A percentile compares a stretch with the other conserved stretches of the same genome.
Conservation (phyloP, 2,329 filamentous ascomycete genomes). For the Aspergillus clavatus region DNA sequence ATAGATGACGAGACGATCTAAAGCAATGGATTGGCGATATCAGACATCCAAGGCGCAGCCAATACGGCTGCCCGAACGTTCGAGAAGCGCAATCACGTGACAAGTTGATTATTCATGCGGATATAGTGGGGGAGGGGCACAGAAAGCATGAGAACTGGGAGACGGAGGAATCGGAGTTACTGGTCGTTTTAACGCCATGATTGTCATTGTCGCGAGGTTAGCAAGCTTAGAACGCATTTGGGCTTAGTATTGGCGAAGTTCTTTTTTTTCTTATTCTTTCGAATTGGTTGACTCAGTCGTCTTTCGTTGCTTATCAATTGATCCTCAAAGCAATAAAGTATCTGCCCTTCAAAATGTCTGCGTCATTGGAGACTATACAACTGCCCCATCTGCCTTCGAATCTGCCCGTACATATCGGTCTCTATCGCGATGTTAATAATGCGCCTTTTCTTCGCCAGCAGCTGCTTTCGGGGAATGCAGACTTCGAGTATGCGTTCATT, state of each 20-base stretch:
- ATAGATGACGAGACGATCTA: conserved; percentile 18
- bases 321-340: background rate
- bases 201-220: background rate
- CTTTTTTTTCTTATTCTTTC: too few species aligned
- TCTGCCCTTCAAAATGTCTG: conserved; percentile 22
- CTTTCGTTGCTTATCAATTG: background rate
- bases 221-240: background rate
- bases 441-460: conserved; percentile 73
- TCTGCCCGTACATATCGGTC: conserved; percentile 64
- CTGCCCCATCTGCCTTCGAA: conserved; percentile 70
- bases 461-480: conserved; percentile 74
- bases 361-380: conserved; percentile 58
- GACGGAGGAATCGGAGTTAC: background rate
- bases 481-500: conserved; percentile 90
- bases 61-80: conserved; percentile 32
- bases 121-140: conserved; percentile 14
- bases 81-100: conserved; percentile 30
- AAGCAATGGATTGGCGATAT: conserved; percentile 22
- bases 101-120: conserved; percentile 11
- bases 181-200: background rate
- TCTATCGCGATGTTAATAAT: conserved; percentile 75
- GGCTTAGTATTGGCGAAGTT: background rate
- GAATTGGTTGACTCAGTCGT: background rate
- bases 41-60: conserved; percentile 14
- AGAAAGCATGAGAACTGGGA: background rate